Evolutionary conservation across 257 asterid species (phyloP).

Genomic region (Solanum verrucosum): DNA sequence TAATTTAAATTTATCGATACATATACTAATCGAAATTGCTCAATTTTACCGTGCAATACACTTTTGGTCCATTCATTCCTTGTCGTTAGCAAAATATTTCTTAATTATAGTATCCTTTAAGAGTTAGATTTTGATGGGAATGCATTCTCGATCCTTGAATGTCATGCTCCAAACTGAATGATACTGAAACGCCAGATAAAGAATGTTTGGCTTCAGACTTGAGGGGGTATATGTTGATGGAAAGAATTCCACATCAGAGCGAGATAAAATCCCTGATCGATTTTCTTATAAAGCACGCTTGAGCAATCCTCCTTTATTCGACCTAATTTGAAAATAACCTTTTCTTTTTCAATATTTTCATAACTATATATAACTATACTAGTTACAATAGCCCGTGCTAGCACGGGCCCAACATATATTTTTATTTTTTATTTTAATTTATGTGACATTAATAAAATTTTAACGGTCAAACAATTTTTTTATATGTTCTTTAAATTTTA

Average conservation of each 20-base stretch:
- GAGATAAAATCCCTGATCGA: rapidly evolving
- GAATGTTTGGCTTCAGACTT: too few relatives aligned
- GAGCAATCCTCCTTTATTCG: neutral
- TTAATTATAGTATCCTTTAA: neutral
- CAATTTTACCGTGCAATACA: neutral
- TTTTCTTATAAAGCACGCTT: too few relatives aligned
- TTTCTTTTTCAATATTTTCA: neutral
- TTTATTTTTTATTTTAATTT: too few relatives aligned
- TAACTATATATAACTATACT: too few relatives aligned
- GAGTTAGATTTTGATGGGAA: neutral
- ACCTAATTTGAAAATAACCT: neutral
- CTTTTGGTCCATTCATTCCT: neutral
- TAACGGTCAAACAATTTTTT: too few relatives aligned
- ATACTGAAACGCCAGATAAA: too few relatives aligned
- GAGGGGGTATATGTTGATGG: neutral
- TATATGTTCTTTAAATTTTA: too few relatives aligned
- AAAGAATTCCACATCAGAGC: neutral
- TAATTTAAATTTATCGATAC: too few relatives aligned
- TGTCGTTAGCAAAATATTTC: neutral
- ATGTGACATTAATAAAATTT: too few relatives aligned
- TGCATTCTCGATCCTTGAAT: neutral
- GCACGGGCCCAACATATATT: too few relatives aligned
- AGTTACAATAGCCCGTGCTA: too few relatives aligned
- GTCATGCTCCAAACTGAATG: neutral
- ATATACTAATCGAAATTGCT: neutral